Evolutionary conservation across 495 filamentous ascomycete species (phyloP), one percentile per base, ranked within the genome.

Genomic region (Hypoxylon subgilvum): DNA sequence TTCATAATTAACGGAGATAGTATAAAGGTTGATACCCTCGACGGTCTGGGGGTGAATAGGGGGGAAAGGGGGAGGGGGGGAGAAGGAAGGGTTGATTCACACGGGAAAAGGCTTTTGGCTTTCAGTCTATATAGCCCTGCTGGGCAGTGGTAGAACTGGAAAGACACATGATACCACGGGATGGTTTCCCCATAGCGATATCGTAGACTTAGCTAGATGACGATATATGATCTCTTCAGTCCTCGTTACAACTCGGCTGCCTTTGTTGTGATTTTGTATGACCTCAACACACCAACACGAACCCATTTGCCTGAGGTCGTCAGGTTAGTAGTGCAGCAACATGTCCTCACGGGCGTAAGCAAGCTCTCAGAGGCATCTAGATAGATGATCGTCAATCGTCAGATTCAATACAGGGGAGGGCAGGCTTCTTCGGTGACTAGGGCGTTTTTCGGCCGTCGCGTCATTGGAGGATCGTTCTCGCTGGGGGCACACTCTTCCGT

Each of bases 1-100:
- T 60, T 55, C 46, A 40, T 48, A 32, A 41, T 43, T 64, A 65
- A 65, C 61, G 61, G 60, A 65, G 61, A 65, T 65, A 65, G 61
- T 44, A 19, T 51, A 16, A n/a, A 13, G 18, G 12, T 43, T 51
- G 61, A 64, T 64, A 64, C 61, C 61, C 61, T 65, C 56, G 49
- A 42, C 19, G 49, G 38, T 38, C 16, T 16, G 43, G 19, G 49
- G 61, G 34, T 17, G 44, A 49, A 18, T 38, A 38, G 36, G 48
- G 13, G 7, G 47, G 25, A 10, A 48, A 63, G 46, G 36, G 49
- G 34, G 30, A 35, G 45, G 35, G 16, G 30, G 22, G 32, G 32
- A 40, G 10, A 10, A 34, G 31, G 9, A 12, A 3, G 3, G 7
- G 7, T 5, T 12, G 19, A 46, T 34, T 58, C 51, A 31, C 22